Percentiles rank a stretch among this genome's conserved stretches.
Conservation (phyloP, 2,329 filamentous ascomycete genomes). For the Ophiostoma tasmaniense region DNA sequence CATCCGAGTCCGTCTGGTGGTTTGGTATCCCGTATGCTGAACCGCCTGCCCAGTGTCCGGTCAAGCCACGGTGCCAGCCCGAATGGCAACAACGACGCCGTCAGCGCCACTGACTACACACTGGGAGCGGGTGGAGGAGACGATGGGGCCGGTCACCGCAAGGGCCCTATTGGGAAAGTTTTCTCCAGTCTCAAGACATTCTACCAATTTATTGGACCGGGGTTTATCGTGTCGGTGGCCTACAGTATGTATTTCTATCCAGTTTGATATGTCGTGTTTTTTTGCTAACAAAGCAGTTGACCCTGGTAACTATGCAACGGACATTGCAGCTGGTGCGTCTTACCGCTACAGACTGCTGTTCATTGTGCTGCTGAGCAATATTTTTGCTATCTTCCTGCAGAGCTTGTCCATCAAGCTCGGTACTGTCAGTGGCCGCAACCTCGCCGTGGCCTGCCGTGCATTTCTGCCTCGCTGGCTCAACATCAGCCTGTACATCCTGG, state of each 20-base stretch:
- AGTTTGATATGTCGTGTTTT: neutral
- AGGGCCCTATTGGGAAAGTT: conserved; percentile 24
- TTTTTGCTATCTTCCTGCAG: conserved; percentile 64
- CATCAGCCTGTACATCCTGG: conserved; percentile 50
- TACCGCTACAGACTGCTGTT: conserved; percentile 60
- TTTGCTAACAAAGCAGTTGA: conserved; percentile 35
- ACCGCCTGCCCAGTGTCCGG: neutral
- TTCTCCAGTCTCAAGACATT: conserved; percentile 45
- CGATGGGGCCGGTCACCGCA: neutral
- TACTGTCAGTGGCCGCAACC: conserved; percentile 58
- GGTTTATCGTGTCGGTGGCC: conserved; percentile 55
- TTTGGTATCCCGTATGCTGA: neutral
- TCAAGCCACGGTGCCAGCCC: conserved; percentile 1
- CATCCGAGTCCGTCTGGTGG: neutral
- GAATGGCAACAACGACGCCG: neutral
- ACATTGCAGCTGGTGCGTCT: conserved; percentile 54
- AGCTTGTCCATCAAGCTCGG: conserved; percentile 60
- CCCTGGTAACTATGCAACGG: conserved; percentile 62
- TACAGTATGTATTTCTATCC: conserved; percentile 31
- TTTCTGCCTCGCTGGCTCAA: conserved; percentile 60
- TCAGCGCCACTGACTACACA: neutral
- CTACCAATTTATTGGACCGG: conserved; percentile 45
- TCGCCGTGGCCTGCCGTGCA: conserved; percentile 57
- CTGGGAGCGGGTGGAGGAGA: conserved; percentile 8
- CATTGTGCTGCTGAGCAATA: conserved; percentile 58